These are phyloP conservation scores for Citrus cavaleriei DNA, from an alignment of 345 rosid genomes.

Conservation along the genomic window DNA sequence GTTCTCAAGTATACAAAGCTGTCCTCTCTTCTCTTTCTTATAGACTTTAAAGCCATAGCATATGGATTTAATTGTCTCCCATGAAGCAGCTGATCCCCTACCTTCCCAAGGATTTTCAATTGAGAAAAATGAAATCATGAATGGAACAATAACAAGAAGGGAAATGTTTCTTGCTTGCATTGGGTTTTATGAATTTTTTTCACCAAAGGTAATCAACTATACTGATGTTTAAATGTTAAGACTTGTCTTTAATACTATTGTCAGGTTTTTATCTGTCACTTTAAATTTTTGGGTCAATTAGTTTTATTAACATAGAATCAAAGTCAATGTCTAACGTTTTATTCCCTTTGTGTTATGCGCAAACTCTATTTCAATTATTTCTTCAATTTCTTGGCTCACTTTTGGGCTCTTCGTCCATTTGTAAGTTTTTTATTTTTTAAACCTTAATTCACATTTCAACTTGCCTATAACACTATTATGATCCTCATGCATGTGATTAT, in stretches of 20 bases:
- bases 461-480: no score
- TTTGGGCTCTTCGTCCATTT: no score
- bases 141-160: neutral
- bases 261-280: no score
- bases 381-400: no score
- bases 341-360: no score
- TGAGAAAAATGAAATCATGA: neutral
- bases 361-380: no score
- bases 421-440: no score
- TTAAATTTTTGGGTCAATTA: no score
- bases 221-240: neutral
- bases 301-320: no score
- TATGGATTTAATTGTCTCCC: constrained; percentile 1
- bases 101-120: neutral
- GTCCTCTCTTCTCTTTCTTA: neutral
- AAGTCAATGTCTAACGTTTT: neutral
- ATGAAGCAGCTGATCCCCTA: neutral
- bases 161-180: constrained; percentile 11
- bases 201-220: constrained; percentile 15
- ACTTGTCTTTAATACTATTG: no score
- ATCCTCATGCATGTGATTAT: neutral
- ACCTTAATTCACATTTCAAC: no score
- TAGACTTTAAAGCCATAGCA: neutral
- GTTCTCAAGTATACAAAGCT: neutral
- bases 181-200: constrained; percentile 24